Percentiles rank a stretch among this genome's conserved stretches.
Evolutionary conservation across 2,329 filamentous ascomycete species (phyloP).

Genomic region (Coniochaeta sp.): DNA sequence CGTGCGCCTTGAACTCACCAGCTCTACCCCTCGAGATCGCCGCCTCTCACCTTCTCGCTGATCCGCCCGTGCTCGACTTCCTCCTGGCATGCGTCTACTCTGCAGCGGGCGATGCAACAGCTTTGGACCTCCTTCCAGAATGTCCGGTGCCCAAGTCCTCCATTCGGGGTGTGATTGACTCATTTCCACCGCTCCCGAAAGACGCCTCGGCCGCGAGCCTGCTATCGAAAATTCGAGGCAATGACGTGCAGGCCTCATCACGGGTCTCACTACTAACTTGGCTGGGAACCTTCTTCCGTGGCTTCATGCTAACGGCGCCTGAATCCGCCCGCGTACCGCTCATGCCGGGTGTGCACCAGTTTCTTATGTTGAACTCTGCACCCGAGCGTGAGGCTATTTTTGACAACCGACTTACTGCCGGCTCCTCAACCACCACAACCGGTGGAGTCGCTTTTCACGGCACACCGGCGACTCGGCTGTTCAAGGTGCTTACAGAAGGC

Average conservation of each 20-base stretch:
- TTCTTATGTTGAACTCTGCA: slow-evolving; percentile 12
- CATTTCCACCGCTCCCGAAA: slow-evolving; percentile 11
- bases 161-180: slow-evolving; percentile 10
- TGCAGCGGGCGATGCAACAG: slow-evolving; percentile 6
- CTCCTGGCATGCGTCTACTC: slow-evolving; percentile 13
- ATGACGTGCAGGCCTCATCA: neutral
- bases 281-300: slow-evolving; percentile 14
- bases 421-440: neutral
- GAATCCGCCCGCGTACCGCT: slow-evolving; percentile 9
- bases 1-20: neutral
- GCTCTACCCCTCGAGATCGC: slow-evolving; percentile 8
- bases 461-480: slow-evolving; percentile 9
- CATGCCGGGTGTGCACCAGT: slow-evolving; percentile 14
- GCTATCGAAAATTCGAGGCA: slow-evolving; percentile 8
- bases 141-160: slow-evolving; percentile 8
- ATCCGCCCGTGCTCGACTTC: slow-evolving; percentile 14
- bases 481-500: slow-evolving; percentile 14
- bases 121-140: slow-evolving; percentile 9
- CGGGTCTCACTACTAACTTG: slow-evolving; percentile 12
- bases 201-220: slow-evolving; percentile 7
- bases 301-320: slow-evolving; percentile 14
- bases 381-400: slow-evolving; percentile 13
- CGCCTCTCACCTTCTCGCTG: slow-evolving; percentile 10
- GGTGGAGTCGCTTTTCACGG: slow-evolving; percentile 13
- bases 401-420: neutral